These are phyloP conservation scores for Pisolithus marmoratus DNA, from an alignment of 768 basidiomycete genomes.

Conservation along the genomic window DNA sequence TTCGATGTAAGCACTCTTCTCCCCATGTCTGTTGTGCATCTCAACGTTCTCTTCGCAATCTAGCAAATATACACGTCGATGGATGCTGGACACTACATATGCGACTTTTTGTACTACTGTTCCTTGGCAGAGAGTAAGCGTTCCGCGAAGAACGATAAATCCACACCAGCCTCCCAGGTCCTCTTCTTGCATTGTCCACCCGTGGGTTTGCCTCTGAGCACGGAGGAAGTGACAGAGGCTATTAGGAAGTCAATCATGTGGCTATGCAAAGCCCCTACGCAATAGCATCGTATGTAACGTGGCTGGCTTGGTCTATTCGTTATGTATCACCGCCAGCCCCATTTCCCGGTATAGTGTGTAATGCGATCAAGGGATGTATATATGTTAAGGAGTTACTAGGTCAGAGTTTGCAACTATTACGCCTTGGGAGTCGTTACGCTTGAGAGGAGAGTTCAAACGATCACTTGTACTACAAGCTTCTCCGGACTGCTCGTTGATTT, in stretches of 20 bases:
- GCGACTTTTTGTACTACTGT: conserved; percentile 74
- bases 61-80: conserved; percentile 68
- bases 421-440: too few relatives aligned
- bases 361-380: too few relatives aligned
- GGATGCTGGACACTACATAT: conserved; percentile 73
- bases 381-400: too few relatives aligned
- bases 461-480: too few relatives aligned
- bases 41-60: neutral
- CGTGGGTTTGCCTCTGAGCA: conserved; percentile 54
- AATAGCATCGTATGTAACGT: conserved; percentile 5
- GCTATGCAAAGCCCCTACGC: conserved; percentile 34
- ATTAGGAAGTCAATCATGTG: conserved; percentile 58
- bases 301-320: too few relatives aligned
- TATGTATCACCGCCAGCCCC: too few relatives aligned
- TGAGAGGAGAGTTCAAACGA: too few relatives aligned
- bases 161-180: conserved; percentile 35
- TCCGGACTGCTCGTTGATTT: too few relatives aligned
- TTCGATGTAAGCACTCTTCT: conserved; percentile 23
- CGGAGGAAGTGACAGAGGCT: conserved; percentile 63
- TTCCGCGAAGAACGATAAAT: conserved; percentile 24
- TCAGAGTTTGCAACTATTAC: too few relatives aligned
- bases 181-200: conserved; percentile 72
- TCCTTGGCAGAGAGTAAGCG: conserved; percentile 66
- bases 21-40: conserved; percentile 5
- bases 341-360: too few relatives aligned